phyloP scores from a whole-genome alignment of 108 stramenopile species.

The Conticribra weissflogii region DNA sequence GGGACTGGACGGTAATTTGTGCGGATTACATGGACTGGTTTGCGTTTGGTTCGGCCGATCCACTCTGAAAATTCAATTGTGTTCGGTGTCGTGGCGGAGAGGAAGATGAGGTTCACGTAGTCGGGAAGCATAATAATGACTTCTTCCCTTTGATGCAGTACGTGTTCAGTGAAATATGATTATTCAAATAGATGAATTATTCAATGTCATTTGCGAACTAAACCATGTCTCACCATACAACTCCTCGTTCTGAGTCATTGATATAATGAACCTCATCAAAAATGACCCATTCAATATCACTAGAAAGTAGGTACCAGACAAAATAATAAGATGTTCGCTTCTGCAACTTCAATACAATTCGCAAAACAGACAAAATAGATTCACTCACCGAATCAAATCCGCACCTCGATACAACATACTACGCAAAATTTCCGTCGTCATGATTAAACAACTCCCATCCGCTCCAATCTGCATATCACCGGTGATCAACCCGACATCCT shows the following conservation, averaged over 20 bases:
- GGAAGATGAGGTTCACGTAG: constrained; percentile 91
- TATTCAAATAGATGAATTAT: neutral
- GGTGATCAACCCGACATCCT: constrained; percentile 90
- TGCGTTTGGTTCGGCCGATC: constrained; percentile 92
- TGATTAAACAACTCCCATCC: constrained; percentile 85
- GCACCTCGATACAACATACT: constrained; percentile 93
- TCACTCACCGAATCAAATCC: constrained; percentile 64
- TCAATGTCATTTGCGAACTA: constrained; percentile 24
- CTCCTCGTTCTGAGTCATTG: constrained; percentile 92
- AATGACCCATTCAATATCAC: constrained; percentile 73
- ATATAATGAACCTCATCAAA: constrained; percentile 94
- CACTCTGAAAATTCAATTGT: constrained; percentile 96
- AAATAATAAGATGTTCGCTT: too few relatives aligned
- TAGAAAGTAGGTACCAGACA: too few relatives aligned
- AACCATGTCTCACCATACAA: constrained; percentile 62
- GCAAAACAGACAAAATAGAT: neutral
- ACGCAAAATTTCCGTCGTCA: constrained; percentile 94
- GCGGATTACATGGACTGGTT: constrained; percentile 90
- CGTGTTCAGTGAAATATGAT: too few relatives aligned
- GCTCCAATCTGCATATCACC: constrained; percentile 85
- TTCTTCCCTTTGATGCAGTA: constrained; percentile 74
- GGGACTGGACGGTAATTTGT: constrained; percentile 95
- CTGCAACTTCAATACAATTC: too few relatives aligned
- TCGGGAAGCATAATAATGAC: constrained; percentile 96
- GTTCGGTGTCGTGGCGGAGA: constrained; percentile 97